Evolutionary conservation across 805 yeast genomes (phyloP), one percentile per base, ranked within the genome.

Genomic region (Wickerhamiella domercqiae): DNA sequence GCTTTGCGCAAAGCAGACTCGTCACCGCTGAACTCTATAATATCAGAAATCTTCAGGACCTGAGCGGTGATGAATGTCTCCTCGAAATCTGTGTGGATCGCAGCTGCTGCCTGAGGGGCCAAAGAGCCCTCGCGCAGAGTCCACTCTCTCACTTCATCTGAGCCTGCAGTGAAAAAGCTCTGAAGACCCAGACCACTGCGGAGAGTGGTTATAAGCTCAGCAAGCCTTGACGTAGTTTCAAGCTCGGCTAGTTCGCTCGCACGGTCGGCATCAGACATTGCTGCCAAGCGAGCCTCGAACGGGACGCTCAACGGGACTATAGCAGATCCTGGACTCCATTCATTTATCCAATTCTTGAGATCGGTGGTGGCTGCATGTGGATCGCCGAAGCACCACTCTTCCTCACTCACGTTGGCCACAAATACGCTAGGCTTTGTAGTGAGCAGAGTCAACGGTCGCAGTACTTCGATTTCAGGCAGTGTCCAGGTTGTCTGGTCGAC

Each of bases 401-500:
- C 67, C 47, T 74, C 76, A 36, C 74, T 75, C 15, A 81, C 75
- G 50, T 84, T 84, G 42, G 82, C 66, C 34, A 84, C 55, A 44
- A 76, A 75, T 13, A 83, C 71, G 2, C 86, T 73, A n/a, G 95
- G 95, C 53, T 84, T 84, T 3, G 94, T 84, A 1, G 94, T 83
- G 35, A 84, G 59, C 36, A 84, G 70, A 49, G 73, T 76, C 63
- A 80, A 71, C 26, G 70, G 65, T 14, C 44, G 44, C 24, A 48
- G 36, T 19, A 37, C 40, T 14, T 26, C 40, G 20, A 40, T 32
- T 31, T 83, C 90, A 20, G 68, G 69, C 21, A 64, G 61, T 14
- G 68, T 62, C 83, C 90, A 80, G 4, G 54, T 53, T 15, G n/a
- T 11, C 29, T 64, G 20, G 21, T 45, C 73, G 32, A 77, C 71